Evolutionary conservation across 805 yeast species (phyloP), one percentile per base, ranked within the genome.

Genomic region (Sugiyamaella smithiae): DNA sequence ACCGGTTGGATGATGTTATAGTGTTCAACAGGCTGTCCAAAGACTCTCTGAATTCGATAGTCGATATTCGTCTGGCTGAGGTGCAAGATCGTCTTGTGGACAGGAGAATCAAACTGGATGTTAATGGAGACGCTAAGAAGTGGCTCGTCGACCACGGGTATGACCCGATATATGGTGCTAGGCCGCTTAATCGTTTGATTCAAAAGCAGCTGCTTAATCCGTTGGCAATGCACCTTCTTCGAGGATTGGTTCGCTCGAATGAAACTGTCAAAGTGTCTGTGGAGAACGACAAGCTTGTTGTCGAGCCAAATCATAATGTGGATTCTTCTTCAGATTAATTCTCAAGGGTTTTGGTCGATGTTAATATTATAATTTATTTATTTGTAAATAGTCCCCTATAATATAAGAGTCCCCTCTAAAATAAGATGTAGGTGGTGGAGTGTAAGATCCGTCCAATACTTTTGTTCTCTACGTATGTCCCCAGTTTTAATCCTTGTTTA

Each of bases 141-240:
- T 83, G 93, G 84, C 72, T 93, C 32, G 82, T 91, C 3, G 81
- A 84, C 24, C 74, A 85, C 56, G 99, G 99, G 2, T 93, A 91
- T 65, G 97, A 91, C 62, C 86, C 88, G 26, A 67, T 83, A 37
- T 93, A 91, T 62, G 99, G 99, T 58, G 99, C 99, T 0, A 80
- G 99, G 63, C 99, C 99, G 8, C 75, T 93, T 66, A 91, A 93
- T 72, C 79, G 99, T 60, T 76, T 89, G 45, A 81, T 91, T 52
- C 96, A 89, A 65, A 87, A 84, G 71, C 70, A 76, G 54, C 64
- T 93, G n/a, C 73, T 93, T 66, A 90, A 90, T 64, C 96, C 97
- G 20, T 76, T 93, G 78, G 95, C 98, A 2, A 74, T 79, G 60
- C 70, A 76, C 58, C 64, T 93, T 73, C 78, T 93, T 53, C 82